A percentile compares a stretch with the other conserved stretches of the same genome.
Conservation (phyloP, 139 green algal species). For the Chlamydomonas applanata region DNA sequence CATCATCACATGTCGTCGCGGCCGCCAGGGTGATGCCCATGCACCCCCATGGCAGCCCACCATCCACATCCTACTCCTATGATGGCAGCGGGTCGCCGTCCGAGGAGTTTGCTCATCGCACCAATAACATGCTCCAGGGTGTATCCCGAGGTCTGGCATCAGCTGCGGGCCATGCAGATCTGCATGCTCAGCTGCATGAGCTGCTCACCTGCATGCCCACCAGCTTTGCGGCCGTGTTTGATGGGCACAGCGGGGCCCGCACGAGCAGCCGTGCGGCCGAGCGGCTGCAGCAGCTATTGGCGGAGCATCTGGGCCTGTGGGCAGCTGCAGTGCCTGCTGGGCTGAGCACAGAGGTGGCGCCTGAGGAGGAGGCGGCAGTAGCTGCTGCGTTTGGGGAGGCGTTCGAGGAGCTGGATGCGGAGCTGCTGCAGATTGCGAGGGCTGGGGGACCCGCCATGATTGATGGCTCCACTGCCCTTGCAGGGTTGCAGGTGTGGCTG, state of each 20-base stretch:
- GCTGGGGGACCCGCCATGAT: slow-evolving; percentile 5
- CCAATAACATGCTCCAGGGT: too few species aligned
- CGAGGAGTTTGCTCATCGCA: too few species aligned
- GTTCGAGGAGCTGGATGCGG: background rate
- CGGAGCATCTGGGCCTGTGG: too few species aligned
- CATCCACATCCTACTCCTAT: too few species aligned
- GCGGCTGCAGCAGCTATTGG: too few species aligned
- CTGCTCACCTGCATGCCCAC: background rate
- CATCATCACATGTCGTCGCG: too few species aligned
- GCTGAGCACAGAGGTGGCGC: background rate
- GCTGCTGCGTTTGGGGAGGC: background rate
- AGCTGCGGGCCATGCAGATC: too few species aligned
- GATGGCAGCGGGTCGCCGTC: too few species aligned
- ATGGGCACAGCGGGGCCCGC: background rate
- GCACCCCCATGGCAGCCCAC: too few species aligned
- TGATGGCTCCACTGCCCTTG: slow-evolving; percentile 47
- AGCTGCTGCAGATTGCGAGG: background rate
- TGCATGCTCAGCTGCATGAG: too few species aligned
- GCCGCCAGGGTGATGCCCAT: too few species aligned
- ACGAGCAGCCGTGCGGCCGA: background rate
- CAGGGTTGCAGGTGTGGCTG: slow-evolving; percentile 24
- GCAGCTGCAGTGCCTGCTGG: background rate
- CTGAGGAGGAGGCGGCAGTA: background rate
- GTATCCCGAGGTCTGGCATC: too few species aligned
- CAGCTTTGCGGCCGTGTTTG: background rate